Conservation (phyloP, 495 filamentous ascomycete species). For the Aspergillus steynii region DNA sequence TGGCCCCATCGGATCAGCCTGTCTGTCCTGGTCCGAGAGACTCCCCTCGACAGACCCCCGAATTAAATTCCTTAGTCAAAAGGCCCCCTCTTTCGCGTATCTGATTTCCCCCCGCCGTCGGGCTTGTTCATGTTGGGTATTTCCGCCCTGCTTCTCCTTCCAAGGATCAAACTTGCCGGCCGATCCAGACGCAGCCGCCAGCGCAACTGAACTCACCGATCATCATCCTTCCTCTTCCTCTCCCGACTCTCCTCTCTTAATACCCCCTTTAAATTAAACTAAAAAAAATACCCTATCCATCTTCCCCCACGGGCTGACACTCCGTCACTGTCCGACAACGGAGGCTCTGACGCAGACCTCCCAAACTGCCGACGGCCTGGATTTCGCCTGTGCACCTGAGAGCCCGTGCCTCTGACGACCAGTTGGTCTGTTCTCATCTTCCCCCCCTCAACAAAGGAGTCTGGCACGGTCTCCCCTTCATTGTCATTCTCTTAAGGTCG, state of each 20-base stretch:
- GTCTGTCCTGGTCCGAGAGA: too few species aligned
- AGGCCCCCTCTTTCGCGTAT: constrained; percentile 19
- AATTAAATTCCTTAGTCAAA: background rate
- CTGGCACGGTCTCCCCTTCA: constrained; percentile 16
- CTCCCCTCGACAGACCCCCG: background rate
- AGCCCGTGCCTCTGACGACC: constrained; percentile 11
- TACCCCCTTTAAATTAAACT: background rate
- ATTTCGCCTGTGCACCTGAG: constrained; percentile 17
- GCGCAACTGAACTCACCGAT: constrained; percentile 14
- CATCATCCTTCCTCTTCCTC: background rate
- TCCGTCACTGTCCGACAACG: background rate
- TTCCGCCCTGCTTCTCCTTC: constrained; percentile 19
- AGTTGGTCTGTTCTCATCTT: constrained; percentile 6
- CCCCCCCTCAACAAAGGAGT: constrained; percentile 4
- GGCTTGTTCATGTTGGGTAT: constrained; percentile 27
- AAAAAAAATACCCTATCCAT: background rate
- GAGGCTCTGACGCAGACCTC: constrained; percentile 1
- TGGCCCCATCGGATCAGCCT: too few species aligned
- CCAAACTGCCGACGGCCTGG: constrained; percentile 19
- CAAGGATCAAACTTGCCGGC: constrained; percentile 30
- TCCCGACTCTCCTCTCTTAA: constrained; percentile 1
- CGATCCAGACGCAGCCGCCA: constrained; percentile 32
- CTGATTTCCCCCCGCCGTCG: constrained; percentile 22
- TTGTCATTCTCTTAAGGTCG: constrained; percentile 32
- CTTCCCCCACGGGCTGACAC: background rate